Conservation (phyloP, 192 early-diverging fungal genomes). For the Entomortierella beljakovae region DNA sequence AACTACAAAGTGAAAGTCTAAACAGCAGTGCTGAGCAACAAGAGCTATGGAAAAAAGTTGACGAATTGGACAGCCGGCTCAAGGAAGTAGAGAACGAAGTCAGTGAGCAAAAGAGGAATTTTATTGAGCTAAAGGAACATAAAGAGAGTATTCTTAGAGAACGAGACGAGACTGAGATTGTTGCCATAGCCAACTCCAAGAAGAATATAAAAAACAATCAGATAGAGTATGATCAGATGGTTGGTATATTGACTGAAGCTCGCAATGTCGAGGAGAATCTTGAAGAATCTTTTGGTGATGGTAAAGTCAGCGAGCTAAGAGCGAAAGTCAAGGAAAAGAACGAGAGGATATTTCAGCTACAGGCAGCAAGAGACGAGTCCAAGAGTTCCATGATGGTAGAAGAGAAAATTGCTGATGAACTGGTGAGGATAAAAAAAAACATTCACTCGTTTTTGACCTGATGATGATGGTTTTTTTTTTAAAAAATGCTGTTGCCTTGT, state of each 20-base stretch:
- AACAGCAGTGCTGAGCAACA: constrained; percentile 11
- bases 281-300: background rate
- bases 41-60: constrained; percentile 3
- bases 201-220: background rate
- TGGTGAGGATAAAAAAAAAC: constrained; percentile 5
- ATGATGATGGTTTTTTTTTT: background rate
- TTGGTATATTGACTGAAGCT: background rate
- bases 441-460: background rate
- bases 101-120: background rate
- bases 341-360: background rate
- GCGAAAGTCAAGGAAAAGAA: background rate
- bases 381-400: constrained; percentile 1
- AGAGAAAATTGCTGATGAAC: constrained; percentile 25
- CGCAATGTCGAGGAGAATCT: background rate
- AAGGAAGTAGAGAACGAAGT: background rate
- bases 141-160: constrained; percentile 14
- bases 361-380: background rate
- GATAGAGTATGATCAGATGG: constrained; percentile 5
- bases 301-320: background rate
- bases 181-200: background rate
- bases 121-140: background rate
- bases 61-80: background rate
- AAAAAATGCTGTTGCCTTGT: background rate
- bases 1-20: constrained; percentile 6
- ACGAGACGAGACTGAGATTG: constrained; percentile 13